Percentiles rank a stretch among this genome's conserved stretches.
Conservation (phyloP, 306 rosid genomes). For the Argentina anserina region DNA sequence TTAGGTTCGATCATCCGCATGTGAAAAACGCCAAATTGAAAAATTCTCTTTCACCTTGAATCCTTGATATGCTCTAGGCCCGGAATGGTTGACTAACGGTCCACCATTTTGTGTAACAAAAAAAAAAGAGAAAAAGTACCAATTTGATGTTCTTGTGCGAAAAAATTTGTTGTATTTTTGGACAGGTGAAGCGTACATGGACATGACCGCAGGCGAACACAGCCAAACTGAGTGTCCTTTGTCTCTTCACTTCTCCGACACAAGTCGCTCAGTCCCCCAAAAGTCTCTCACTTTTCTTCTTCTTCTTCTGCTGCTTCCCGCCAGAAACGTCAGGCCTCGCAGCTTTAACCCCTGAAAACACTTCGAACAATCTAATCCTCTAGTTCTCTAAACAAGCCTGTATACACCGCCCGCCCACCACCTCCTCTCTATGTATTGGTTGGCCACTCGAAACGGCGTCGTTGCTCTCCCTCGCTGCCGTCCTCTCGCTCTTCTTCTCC, state of each 20-base stretch:
- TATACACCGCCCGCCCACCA: neutral
- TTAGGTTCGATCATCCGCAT: no score
- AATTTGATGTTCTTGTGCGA: no score
- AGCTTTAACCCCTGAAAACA: constrained; percentile 16
- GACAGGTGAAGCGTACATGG: neutral
- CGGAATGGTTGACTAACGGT: no score
- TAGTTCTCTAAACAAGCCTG: neutral
- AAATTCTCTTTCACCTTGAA: no score
- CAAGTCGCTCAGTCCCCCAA: neutral
- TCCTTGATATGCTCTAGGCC: no score
- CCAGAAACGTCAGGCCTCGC: neutral
- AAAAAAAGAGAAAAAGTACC: no score
- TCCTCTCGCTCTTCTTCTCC: constrained; percentile 42
- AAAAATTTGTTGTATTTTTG: neutral
- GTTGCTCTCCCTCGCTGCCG: constrained; percentile 52
- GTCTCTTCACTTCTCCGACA: neutral
- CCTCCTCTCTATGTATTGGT: constrained; percentile 46
- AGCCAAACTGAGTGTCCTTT: neutral
- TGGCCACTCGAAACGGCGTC: constrained; percentile 51
- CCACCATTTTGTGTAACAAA: no score
- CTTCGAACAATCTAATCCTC: neutral
- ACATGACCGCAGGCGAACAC: neutral
- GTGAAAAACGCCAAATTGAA: no score
- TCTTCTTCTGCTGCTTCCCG: neutral
- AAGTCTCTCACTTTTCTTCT: neutral